phyloP scores from a whole-genome alignment of 1,139 yeast genomes.

The Hanseniaspora uvarum region DNA sequence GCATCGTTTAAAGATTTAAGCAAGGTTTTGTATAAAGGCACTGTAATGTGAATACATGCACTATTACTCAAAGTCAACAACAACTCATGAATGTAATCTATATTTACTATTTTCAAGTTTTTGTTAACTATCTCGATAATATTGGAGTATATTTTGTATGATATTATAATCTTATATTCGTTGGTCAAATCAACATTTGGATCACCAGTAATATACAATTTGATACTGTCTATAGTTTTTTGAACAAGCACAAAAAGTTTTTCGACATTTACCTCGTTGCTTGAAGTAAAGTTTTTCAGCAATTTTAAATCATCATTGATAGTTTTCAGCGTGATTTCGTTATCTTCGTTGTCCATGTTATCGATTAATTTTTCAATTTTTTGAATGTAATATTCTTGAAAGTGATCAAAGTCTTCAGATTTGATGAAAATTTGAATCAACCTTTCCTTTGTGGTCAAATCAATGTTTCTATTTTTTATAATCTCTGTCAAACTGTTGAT shows the following conservation, averaged over 20 bases:
- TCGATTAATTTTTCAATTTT: background rate
- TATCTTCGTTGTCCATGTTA: background rate
- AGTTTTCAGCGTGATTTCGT: background rate
- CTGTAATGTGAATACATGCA: conserved; percentile 15
- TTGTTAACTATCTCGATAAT: background rate
- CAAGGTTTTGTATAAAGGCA: conserved; percentile 5
- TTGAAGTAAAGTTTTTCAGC: conserved; percentile 1
- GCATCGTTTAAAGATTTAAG: background rate
- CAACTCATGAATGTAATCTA: background rate
- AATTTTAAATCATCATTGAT: background rate
- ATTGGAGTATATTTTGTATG: conserved; percentile 10
- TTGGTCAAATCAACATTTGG: conserved; percentile 1
- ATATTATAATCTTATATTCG: background rate
- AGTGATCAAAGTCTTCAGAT: background rate
- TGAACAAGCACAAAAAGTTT: background rate
- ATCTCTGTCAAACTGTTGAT: background rate
- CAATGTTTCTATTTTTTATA: background rate
- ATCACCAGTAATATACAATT: conserved; percentile 11
- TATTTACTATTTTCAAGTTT: background rate
- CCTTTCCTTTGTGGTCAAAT: background rate
- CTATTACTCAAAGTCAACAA: conserved; percentile 7
- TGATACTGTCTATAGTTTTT: background rate
- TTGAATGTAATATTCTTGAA: background rate
- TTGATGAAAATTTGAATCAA: background rate
- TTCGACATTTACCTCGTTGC: background rate